phyloP scores from a whole-genome alignment of 352 stramenopile genomes.

The Pythium dissotocum region DNA sequence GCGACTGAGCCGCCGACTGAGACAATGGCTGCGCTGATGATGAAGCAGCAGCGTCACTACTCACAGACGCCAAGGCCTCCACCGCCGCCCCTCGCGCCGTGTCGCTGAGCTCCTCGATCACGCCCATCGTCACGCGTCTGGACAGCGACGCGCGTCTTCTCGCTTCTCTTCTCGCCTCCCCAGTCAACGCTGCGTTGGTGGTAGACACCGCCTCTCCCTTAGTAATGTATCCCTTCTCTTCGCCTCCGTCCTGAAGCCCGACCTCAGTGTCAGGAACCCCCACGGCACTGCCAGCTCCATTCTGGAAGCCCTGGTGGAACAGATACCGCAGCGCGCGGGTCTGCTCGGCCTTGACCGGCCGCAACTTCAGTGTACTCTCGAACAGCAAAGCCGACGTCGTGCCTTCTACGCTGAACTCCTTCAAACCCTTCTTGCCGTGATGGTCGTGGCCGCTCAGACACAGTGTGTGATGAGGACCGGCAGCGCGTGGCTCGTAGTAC shows the following conservation, averaged over 20 bases:
- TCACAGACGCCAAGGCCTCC: conserved; percentile 2
- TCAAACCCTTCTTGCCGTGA: conserved; percentile 20
- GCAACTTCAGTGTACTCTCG: conserved; percentile 71
- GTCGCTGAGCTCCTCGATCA: conserved; percentile 23
- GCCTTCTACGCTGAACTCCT: conserved; percentile 66
- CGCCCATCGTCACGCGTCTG: conserved; percentile 27
- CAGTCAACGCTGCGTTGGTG: neutral
- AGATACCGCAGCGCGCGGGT: conserved; percentile 65
- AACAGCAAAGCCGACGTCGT: conserved; percentile 64
- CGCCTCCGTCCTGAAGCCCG: neutral
- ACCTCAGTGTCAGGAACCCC: neutral
- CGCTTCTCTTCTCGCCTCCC: neutral
- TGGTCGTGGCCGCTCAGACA: neutral
- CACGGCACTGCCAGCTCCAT: neutral
- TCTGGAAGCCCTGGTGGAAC: conserved; percentile 58
- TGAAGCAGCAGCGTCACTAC: neutral
- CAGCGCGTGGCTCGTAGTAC: neutral
- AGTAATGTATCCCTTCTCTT: neutral
- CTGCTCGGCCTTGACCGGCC: conserved; percentile 55
- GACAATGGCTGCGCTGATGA: neutral
- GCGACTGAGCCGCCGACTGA: too few relatives aligned
- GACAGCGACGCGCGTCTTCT: conserved; percentile 19
- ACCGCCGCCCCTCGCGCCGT: conserved; percentile 6
- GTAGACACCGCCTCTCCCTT: neutral
- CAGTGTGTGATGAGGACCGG: conserved; percentile 1